A percentile compares a stretch with the other conserved stretches of the same genome.
phyloP scores from a whole-genome alignment of 2,329 filamentous ascomycete species.

The Zymoseptoria pseudotritici region DNA sequence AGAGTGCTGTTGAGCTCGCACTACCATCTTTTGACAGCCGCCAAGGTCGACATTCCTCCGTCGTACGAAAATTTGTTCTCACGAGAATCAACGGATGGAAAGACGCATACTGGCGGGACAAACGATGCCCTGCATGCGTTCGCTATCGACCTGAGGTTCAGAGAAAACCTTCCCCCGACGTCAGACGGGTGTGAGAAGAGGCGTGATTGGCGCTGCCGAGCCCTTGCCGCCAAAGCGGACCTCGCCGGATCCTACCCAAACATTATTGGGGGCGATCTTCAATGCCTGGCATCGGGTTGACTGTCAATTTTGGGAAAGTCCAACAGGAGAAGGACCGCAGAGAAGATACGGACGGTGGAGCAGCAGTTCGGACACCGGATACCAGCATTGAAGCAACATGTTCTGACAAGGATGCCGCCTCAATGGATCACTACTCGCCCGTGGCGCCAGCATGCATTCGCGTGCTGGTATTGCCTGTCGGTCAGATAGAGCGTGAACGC shows the following conservation, averaged over 20 bases:
- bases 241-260: not conserved
- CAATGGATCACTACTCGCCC: conserved; percentile 72
- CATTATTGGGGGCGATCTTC: not conserved
- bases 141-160: not conserved
- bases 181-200: not conserved
- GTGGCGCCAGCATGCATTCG: conserved; percentile 86
- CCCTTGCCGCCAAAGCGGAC: not conserved
- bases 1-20: not conserved
- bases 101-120: conserved; percentile 6
- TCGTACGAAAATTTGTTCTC: not conserved
- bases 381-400: not conserved
- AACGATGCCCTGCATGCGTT: not conserved
- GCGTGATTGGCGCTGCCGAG: not conserved
- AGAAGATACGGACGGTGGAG: conserved; percentile 1
- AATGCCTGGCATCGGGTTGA: not conserved
- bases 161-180: conserved; percentile 1
- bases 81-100: not conserved
- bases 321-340: not conserved
- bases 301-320: not conserved
- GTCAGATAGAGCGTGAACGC: conserved; percentile 72
- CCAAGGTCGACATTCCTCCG: not conserved
- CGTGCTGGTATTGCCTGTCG: conserved; percentile 78
- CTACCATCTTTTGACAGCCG: not conserved
- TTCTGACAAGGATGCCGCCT: conserved; percentile 7
- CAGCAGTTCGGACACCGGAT: not conserved